Percentiles rank a stretch among this genome's conserved stretches.
phyloP scores from a whole-genome alignment of 179 eudicot genomes.

The Vitellaria paradoxa region DNA sequence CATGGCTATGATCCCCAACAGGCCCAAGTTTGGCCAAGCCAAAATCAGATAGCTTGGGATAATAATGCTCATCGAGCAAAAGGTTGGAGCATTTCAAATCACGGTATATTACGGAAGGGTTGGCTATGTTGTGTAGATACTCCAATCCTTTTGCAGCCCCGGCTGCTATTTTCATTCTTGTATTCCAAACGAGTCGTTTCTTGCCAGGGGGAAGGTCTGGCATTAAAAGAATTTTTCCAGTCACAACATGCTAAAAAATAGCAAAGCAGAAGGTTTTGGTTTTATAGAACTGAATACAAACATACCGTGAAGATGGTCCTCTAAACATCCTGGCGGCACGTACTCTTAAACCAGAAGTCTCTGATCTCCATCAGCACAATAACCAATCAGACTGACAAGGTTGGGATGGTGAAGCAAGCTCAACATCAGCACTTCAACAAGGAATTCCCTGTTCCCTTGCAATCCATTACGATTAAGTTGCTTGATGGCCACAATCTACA shows the following conservation, averaged over 20 bases:
- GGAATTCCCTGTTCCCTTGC: constrained; percentile 81
- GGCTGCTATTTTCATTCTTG: constrained; percentile 70
- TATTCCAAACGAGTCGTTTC: constrained; percentile 63
- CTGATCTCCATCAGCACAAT: constrained; percentile 75
- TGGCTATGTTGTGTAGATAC: constrained; percentile 70
- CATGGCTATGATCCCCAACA: constrained; percentile 72
- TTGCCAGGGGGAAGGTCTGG: constrained; percentile 49
- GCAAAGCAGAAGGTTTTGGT: background rate
- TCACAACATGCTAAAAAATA: background rate
- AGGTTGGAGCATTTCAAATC: constrained; percentile 79
- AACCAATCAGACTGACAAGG: constrained; percentile 66
- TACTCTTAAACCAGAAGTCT: constrained; percentile 69
- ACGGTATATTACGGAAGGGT: constrained; percentile 77
- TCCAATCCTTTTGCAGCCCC: constrained; percentile 82
- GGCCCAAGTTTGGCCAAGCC: constrained; percentile 85
- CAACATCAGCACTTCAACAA: constrained; percentile 74
- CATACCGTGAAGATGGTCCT: constrained; percentile 69
- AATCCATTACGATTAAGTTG: constrained; percentile 73
- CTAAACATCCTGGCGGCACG: constrained; percentile 70
- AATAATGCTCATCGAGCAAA: constrained; percentile 55
- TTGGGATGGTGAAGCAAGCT: constrained; percentile 68
- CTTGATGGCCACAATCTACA: constrained; percentile 75
- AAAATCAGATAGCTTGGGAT: constrained; percentile 78
- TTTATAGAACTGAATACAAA: background rate
- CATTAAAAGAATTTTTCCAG: constrained; percentile 2